Percentiles rank a stretch among this genome's conserved stretches.
Conservation (phyloP, 768 basidiomycete genomes). For the Tricholoma sp. region DNA sequence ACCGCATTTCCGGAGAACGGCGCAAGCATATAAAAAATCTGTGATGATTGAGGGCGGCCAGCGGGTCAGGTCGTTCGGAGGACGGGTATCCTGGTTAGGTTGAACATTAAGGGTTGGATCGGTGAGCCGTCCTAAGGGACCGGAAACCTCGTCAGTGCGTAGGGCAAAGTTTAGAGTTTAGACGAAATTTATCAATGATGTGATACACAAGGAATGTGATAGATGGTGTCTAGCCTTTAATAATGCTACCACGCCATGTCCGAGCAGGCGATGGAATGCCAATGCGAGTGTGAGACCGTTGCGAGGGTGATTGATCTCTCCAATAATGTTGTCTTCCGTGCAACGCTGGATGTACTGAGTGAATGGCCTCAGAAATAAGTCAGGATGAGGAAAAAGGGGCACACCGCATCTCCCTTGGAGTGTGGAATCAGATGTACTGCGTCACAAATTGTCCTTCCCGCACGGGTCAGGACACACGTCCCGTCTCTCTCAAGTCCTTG, state of each 20-base stretch:
- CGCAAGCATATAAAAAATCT: neutral
- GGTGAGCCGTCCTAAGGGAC: neutral
- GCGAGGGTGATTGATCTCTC: no score
- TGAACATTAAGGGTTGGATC: neutral
- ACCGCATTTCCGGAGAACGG: neutral
- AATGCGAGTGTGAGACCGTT: no score
- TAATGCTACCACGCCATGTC: neutral
- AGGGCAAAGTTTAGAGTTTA: neutral
- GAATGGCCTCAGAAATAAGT: neutral
- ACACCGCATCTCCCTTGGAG: constrained; percentile 12
- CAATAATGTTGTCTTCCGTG: no score
- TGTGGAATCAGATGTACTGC: constrained; percentile 12
- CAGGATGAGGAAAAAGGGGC: neutral
- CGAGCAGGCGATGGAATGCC: neutral
- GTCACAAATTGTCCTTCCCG: constrained; percentile 5
- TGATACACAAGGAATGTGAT: neutral
- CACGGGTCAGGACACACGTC: no score
- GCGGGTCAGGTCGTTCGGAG: neutral
- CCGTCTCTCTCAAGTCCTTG: constrained; percentile 5
- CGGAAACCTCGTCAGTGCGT: neutral
- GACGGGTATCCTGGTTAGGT: neutral
- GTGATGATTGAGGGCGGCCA: neutral
- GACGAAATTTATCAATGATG: neutral
- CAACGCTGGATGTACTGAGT: no score
- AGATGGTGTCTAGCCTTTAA: neutral